phyloP scores from a whole-genome alignment of 441 rosid species.

The Pelargonium australe region DNA sequence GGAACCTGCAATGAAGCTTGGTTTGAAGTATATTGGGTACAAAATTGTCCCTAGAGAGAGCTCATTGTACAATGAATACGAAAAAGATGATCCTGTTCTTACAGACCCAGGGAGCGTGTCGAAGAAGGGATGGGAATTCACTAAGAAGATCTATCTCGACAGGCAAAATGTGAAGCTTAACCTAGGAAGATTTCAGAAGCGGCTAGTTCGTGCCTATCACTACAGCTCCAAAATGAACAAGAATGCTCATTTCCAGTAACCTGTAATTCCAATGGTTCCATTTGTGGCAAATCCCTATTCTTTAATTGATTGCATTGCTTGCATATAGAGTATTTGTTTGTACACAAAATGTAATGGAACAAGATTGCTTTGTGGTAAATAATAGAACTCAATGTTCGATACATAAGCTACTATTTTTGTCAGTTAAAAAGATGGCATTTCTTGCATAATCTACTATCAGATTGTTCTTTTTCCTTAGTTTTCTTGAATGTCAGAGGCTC shows the following conservation, averaged over 20 bases:
- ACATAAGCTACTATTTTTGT: too few relatives aligned
- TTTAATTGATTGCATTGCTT: slow-evolving; percentile 15
- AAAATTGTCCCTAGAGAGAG: slow-evolving; percentile 58
- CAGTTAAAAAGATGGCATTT: too few relatives aligned
- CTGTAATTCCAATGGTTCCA: too few relatives aligned
- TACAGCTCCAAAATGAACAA: slow-evolving; percentile 23
- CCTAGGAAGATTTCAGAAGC: slow-evolving; percentile 49
- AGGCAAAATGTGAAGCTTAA: slow-evolving; percentile 62
- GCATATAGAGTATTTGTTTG: neutral
- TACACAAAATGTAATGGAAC: too few relatives aligned
- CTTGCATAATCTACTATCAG: too few relatives aligned
- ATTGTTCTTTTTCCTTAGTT: too few relatives aligned
- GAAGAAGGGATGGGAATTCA: slow-evolving; percentile 80
- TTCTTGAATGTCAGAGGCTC: too few relatives aligned
- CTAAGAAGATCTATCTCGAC: slow-evolving; percentile 69
- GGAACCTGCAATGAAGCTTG: slow-evolving; percentile 80
- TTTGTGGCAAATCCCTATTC: neutral
- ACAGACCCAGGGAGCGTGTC: slow-evolving; percentile 53
- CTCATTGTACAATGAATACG: slow-evolving; percentile 55
- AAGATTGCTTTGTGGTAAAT: too few relatives aligned
- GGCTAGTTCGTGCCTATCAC: slow-evolving; percentile 33
- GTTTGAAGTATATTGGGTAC: slow-evolving; percentile 65
- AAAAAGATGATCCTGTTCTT: slow-evolving; percentile 42
- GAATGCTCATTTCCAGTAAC: neutral
- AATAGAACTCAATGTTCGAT: too few relatives aligned